phyloP scores from a whole-genome alignment of 2,329 filamentous ascomycete species.

The Chrysoporthe puriensis region DNA sequence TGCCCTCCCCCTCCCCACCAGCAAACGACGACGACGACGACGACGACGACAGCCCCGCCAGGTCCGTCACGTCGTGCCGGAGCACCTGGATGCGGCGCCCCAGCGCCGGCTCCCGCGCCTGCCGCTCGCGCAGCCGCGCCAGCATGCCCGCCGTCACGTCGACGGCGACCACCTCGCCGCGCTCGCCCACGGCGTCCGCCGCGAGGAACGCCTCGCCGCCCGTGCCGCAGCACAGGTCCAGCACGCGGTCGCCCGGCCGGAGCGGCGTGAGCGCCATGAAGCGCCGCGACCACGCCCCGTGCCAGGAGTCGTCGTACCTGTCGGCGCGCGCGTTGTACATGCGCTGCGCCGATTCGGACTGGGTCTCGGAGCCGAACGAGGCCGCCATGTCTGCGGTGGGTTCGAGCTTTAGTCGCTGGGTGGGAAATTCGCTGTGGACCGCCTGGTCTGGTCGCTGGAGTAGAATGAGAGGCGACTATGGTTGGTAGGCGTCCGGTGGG shows the following conservation, averaged over 20 bases:
- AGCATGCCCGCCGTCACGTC: constrained; percentile 41
- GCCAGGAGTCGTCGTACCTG: constrained; percentile 41
- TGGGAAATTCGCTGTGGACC: no score
- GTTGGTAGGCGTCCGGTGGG: no score
- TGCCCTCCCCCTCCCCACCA: constrained; percentile 9
- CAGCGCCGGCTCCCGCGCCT: constrained; percentile 28
- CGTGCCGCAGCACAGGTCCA: constrained; percentile 42
- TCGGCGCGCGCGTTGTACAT: constrained; percentile 39
- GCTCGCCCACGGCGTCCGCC: constrained; percentile 34
- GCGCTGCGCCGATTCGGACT: constrained; percentile 34
- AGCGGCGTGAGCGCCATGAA: constrained; percentile 36
- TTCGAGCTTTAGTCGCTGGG: no score
- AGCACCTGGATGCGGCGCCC: constrained; percentile 33
- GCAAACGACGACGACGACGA: neutral
- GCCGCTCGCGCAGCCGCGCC: constrained; percentile 33
- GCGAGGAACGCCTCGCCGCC: constrained; percentile 39
- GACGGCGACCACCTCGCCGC: constrained; percentile 38
- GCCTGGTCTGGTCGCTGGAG: no score
- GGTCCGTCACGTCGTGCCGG: constrained; percentile 36
- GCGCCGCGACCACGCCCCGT: constrained; percentile 38
- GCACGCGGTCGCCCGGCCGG: constrained; percentile 35
- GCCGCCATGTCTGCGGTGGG: constrained; percentile 4
- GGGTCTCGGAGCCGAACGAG: constrained; percentile 29
- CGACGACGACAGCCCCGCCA: constrained; percentile 21
- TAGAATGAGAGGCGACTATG: no score